Evolutionary conservation across 2,329 filamentous ascomycete species (phyloP).

Genomic region (Eurotiales sp.): DNA sequence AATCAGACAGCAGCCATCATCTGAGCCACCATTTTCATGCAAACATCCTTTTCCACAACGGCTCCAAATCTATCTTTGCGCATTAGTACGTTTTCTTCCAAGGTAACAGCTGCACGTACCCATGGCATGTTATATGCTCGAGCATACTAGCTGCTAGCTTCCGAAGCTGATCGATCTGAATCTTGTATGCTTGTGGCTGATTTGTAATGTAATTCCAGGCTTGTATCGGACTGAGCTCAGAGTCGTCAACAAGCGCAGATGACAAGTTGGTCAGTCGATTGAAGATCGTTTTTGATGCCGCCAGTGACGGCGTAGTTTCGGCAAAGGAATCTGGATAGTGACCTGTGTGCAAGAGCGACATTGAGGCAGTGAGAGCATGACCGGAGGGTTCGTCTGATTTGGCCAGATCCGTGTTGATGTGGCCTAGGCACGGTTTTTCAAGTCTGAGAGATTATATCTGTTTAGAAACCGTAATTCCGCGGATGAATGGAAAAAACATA

Average conservation of each 20-base stretch:
- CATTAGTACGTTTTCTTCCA: not conserved
- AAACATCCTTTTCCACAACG: conserved; percentile 2
- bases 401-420: conserved; percentile 22
- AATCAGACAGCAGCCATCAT: not conserved
- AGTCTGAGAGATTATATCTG: conserved; percentile 20
- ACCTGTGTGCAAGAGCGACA: conserved; percentile 23
- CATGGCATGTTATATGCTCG: conserved; percentile 28
- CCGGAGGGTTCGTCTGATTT: conserved; percentile 19
- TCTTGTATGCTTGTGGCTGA: conserved; percentile 21
- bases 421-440: conserved; percentile 31
- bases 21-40: not conserved
- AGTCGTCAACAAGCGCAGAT: conserved; percentile 16
- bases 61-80: conserved; percentile 1
- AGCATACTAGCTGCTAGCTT: conserved; percentile 22
- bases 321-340: conserved; percentile 4
- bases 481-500: conserved; percentile 17
- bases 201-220: conserved; percentile 28
- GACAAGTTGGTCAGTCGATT: conserved; percentile 17
- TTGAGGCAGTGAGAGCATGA: conserved; percentile 28
- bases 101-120: too few relatives aligned
- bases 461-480: not conserved
- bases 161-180: conserved; percentile 20
- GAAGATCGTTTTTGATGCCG: conserved; percentile 15
- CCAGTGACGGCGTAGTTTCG: conserved; percentile 15
- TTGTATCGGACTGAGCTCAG: conserved; percentile 34